Base-by-base conservation (phyloP, 2,329 filamentous ascomycete genomes). In the Talaromyces sp. region DNA sequence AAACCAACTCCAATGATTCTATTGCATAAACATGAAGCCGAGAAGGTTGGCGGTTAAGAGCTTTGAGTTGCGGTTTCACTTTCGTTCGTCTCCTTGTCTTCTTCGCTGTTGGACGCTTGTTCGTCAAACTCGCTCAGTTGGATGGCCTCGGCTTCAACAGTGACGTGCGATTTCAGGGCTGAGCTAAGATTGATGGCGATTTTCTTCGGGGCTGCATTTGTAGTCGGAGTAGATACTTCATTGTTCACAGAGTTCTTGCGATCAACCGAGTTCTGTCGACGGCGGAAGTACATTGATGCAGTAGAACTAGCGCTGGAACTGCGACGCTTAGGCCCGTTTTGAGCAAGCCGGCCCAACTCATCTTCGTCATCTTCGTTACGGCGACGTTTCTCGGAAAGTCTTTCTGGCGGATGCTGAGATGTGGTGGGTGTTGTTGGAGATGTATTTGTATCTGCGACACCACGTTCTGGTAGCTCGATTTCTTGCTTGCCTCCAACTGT, bases 321-420 rank as follows among this genome's bases (percentile, higher is more conserved):
- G 66, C 81, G 76, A 61, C 81, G 76, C 69, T 82, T 82, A 1
- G 79, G 75, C 27, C 76, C 79, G 10, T 77, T 75, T 43, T 64
- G 58, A 69, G 91, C 88, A 71, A 97, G 84, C 78, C 95, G 96
- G 63, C 89, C 88, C n/a, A 98, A 80, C 73, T 94, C 92, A 69
- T 97, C 93, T 64, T 97, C 93, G 54, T 97, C 94, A 53, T 97
- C 94, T 68, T 97, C 94, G 71, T 84, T 81, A 51, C 95, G 87
- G 58, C 94, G 87, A 58, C 94, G 89, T 78, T 98, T 98, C 76
- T 96, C 92, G 0, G 92, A 90, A 19, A 96, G 79, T 63, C 92
- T 86, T 77, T 97, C 92, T 0, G 89, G 90, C 3, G 90, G 89
- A 15, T 69, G 71, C 58, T 75, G 75, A 5, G 67, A 63, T 38